Conservation (phyloP, 2,329 filamentous ascomycete species). For the Penicillium sp. region DNA sequence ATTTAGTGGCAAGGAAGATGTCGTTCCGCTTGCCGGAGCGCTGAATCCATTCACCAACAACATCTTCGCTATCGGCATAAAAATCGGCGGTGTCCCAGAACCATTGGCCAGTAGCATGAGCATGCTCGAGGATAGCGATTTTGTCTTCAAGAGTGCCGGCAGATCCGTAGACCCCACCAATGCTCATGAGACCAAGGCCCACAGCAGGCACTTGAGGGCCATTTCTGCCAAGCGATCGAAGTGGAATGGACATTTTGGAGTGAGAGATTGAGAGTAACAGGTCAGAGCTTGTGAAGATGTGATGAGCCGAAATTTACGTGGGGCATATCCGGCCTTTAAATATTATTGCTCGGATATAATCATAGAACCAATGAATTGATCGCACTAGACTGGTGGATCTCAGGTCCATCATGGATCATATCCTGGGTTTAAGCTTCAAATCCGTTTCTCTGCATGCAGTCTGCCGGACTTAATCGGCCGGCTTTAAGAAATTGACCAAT, state of each 20-base stretch:
- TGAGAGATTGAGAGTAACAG: neutral
- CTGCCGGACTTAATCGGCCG: neutral
- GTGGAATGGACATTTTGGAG: constrained; percentile 2
- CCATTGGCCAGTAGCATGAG: constrained; percentile 29
- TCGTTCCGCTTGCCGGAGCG: constrained; percentile 39
- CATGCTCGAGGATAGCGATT: constrained; percentile 29
- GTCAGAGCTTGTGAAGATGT: neutral
- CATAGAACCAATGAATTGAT: no score
- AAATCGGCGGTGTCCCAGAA: constrained; percentile 38
- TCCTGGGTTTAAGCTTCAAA: neutral
- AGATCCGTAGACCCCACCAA: constrained; percentile 21
- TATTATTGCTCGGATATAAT: neutral
- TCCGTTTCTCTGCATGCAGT: neutral
- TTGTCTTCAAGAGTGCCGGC: constrained; percentile 14
- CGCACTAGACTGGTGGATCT: no score
- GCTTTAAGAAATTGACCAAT: neutral
- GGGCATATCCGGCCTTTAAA: constrained; percentile 3
- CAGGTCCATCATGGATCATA: neutral
- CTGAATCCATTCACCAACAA: constrained; percentile 43
- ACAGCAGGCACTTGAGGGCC: constrained; percentile 23
- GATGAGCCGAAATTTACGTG: neutral
- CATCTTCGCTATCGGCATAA: constrained; percentile 31
- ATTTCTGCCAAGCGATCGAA: constrained; percentile 16
- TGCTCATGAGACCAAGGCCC: constrained; percentile 27
- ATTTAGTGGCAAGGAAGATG: constrained; percentile 46